Conservation (phyloP, 768 basidiomycete genomes). For the Hericium erinaceus region DNA sequence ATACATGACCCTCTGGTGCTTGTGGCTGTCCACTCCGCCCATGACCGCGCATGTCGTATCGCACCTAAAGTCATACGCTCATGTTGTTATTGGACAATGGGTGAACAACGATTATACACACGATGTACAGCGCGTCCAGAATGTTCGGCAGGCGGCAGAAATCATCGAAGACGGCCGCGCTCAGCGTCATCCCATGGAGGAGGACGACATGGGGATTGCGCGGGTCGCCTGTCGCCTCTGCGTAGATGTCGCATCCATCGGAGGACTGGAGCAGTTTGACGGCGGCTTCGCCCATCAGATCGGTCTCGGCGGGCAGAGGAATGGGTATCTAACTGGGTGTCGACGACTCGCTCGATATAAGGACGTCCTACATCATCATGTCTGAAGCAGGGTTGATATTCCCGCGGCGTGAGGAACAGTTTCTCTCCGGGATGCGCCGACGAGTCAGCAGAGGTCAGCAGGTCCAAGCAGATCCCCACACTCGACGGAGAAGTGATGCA, state of each 20-base stretch:
- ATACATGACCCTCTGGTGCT: background rate
- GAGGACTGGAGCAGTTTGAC: background rate
- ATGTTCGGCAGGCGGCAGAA: background rate
- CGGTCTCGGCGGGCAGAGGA: too few species aligned
- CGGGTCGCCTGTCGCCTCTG: constrained; percentile 8
- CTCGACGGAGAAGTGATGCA: too few species aligned
- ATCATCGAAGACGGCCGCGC: background rate
- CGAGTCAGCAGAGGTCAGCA: too few species aligned
- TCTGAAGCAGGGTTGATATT: too few species aligned
- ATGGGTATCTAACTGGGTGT: too few species aligned
- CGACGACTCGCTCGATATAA: too few species aligned
- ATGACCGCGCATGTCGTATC: background rate
- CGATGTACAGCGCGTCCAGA: background rate
- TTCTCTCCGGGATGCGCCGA: too few species aligned
- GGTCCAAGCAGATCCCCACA: too few species aligned
- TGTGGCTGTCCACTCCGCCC: background rate
- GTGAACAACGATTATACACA: background rate
- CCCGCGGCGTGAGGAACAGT: too few species aligned
- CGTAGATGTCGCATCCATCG: constrained; percentile 6
- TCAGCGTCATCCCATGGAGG: constrained; percentile 4
- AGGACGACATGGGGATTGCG: constrained; percentile 5
- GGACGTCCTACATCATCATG: too few species aligned
- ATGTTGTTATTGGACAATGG: background rate
- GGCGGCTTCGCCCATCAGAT: background rate
- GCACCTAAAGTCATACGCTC: background rate